Base-by-base conservation (phyloP, 306 rosid species). In the Acacia acuminata region DNA sequence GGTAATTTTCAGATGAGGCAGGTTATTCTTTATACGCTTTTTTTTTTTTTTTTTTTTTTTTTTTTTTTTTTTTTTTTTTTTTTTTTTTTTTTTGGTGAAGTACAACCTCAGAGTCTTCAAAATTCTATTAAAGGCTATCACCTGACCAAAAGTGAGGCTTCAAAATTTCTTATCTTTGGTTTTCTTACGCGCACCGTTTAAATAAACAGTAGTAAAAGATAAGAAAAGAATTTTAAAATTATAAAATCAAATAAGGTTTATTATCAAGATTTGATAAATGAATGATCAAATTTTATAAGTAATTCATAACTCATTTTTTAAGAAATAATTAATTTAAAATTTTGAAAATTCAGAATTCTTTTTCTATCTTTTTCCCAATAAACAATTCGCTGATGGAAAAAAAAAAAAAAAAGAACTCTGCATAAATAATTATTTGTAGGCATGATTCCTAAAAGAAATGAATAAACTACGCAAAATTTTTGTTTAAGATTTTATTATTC, bases 41-140 rank as follows among this genome's bases (percentile, higher is more conserved):
- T 50, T 3, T 3, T 6, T n/a, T 5, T 14, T 4, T 14, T 14
- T 51, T 16, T 5, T 30, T 30, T 30, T 30, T 2, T 2, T 16
- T 0, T 3, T 2, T 19, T 19, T 19, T 50, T 3, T 3, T 6
- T n/a, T 5, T 14, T 4, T 14, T 14, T 51, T 16, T 5, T 30
- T 30, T 30, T 30, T 2, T 2, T 16, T 0, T 4, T 2, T 19
- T 19, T 19, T 12, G 34, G 56, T 44, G 16, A 22, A 13, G 53
- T 70, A 44, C 74, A 16, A 48, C 45, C 50, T 51, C 25, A 47
- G 14, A 25, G 67, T 32, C 76, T 75, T 68, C 42, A 22, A 47
- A 69, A 44, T 74, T 78, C 72, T 82, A 76, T 25, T 44, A 47
- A 67, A 71, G 47, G 43, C 79, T 75, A 76, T 53, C 38, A 61